phyloP scores from a whole-genome alignment of 176 grass and related monocot genomes.

The Themeda triandra region DNA sequence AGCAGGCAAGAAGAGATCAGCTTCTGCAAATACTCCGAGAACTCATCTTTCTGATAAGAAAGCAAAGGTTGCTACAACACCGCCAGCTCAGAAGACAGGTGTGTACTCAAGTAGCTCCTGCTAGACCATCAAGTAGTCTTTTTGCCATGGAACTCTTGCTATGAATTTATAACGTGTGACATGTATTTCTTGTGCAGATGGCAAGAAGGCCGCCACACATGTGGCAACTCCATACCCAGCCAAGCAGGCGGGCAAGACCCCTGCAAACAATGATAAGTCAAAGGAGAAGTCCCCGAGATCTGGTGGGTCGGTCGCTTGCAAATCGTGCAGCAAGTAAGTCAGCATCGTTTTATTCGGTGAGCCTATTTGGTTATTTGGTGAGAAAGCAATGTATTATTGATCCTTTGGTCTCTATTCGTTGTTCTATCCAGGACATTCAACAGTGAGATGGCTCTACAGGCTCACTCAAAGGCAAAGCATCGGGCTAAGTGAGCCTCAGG shows the following conservation, averaged over 20 bases:
- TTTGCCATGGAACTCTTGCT: background rate
- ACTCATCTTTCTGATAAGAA: conserved; percentile 81
- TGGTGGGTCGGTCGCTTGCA: conserved; percentile 47
- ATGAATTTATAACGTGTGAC: background rate
- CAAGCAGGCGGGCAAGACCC: conserved; percentile 52
- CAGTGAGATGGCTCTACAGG: conserved; percentile 59
- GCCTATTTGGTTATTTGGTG: too few species aligned
- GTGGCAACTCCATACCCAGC: conserved; percentile 78
- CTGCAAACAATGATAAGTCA: conserved; percentile 47
- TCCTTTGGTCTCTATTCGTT: background rate
- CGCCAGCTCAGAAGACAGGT: conserved; percentile 66
- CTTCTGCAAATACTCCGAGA: conserved; percentile 28
- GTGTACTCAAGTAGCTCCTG: background rate
- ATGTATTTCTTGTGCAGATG: conserved; percentile 32
- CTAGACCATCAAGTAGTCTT: background rate
- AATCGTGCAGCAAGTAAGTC: conserved; percentile 77
- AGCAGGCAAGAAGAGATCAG: conserved; percentile 60
- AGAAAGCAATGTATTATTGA: background rate
- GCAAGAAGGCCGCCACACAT: conserved; percentile 53
- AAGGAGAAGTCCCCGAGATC: conserved; percentile 67
- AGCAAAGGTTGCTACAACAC: conserved; percentile 61
- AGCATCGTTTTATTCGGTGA: background rate
- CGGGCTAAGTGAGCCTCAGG: background rate
- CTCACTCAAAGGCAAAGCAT: conserved; percentile 80
- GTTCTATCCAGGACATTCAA: conserved; percentile 60